phyloP scores from a whole-genome alignment of 1,284 basidiomycete species.

The Leccinum proliferum region DNA sequence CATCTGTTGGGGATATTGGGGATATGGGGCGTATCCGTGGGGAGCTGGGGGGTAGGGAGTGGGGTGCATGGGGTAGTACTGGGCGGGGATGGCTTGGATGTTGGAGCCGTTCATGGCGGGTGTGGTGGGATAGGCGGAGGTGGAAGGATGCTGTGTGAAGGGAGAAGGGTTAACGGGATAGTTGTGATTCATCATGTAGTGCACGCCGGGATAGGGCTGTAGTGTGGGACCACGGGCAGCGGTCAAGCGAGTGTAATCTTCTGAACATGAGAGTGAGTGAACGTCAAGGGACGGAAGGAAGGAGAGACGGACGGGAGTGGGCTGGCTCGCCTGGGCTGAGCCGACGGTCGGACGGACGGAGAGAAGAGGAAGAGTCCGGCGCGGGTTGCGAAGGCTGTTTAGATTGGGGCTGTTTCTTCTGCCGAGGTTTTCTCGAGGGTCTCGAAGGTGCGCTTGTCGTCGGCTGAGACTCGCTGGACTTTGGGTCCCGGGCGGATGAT shows the following conservation, averaged over 20 bases:
- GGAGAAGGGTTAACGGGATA: constrained; percentile 53
- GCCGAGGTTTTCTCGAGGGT: constrained; percentile 42
- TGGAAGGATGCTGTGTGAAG: constrained; percentile 44
- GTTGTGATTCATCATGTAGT: constrained; percentile 58
- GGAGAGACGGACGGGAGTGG: constrained; percentile 15
- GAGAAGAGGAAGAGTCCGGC: constrained; percentile 18
- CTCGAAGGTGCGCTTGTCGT: constrained; percentile 29
- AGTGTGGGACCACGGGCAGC: constrained; percentile 40
- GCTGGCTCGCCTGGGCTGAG: constrained; percentile 22
- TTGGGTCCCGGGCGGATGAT: constrained; percentile 26
- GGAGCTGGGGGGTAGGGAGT: constrained; percentile 43
- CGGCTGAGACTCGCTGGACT: constrained; percentile 40
- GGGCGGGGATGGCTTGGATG: constrained; percentile 39
- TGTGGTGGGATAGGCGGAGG: constrained; percentile 33
- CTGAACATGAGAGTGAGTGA: constrained; percentile 19
- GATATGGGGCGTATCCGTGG: constrained; percentile 50
- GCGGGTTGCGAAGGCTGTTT: constrained; percentile 15
- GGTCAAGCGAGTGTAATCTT: constrained; percentile 29
- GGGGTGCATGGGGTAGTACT: constrained; percentile 58
- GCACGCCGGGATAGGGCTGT: constrained; percentile 46
- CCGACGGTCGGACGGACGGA: constrained; percentile 24
- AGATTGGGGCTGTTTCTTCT: constrained; percentile 38
- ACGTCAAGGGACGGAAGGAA: background rate
- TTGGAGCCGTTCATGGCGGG: constrained; percentile 39
- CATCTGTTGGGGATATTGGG: constrained; percentile 58